A percentile compares a stretch with the other conserved stretches of the same genome.
Conservation (phyloP, 441 rosid genomes). For the Jatropha multifida region DNA sequence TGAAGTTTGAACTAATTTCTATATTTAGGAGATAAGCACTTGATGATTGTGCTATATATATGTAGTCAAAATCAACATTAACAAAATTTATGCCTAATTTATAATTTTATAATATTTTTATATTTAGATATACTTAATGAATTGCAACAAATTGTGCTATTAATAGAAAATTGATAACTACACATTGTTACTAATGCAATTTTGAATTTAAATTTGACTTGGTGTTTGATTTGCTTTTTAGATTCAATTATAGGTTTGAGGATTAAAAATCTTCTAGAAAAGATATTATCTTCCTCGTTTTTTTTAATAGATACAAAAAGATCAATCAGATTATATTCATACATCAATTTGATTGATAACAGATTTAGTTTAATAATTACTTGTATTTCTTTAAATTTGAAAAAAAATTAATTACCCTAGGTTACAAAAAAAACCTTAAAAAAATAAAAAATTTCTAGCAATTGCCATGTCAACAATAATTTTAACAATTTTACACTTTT, state of each 20-base stretch:
- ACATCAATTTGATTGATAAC: no score
- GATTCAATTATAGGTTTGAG: background rate
- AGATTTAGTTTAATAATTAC: background rate
- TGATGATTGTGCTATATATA: no score
- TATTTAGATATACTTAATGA: no score
- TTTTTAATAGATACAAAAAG: no score
- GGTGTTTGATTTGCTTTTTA: background rate
- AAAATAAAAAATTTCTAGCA: background rate
- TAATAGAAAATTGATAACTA: background rate
- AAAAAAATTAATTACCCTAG: background rate
- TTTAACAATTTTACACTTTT: background rate
- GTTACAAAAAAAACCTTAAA: background rate
- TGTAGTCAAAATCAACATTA: no score
- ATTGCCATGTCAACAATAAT: background rate
- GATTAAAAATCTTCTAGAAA: background rate
- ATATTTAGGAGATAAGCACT: no score
- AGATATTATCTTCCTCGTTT: background rate
- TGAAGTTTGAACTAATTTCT: no score
- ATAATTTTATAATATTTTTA: no score
- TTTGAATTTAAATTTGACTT: slow-evolving; percentile 2
- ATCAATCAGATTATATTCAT: no score
- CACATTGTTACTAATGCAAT: background rate
- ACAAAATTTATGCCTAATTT: no score
- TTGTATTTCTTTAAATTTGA: background rate
- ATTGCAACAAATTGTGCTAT: background rate